A percentile compares a stretch with the other conserved stretches of the same genome.
These are phyloP conservation scores for Sclerotiophoma versabilis DNA, from an alignment of 2,329 filamentous ascomycete genomes.

Conservation along the genomic window DNA sequence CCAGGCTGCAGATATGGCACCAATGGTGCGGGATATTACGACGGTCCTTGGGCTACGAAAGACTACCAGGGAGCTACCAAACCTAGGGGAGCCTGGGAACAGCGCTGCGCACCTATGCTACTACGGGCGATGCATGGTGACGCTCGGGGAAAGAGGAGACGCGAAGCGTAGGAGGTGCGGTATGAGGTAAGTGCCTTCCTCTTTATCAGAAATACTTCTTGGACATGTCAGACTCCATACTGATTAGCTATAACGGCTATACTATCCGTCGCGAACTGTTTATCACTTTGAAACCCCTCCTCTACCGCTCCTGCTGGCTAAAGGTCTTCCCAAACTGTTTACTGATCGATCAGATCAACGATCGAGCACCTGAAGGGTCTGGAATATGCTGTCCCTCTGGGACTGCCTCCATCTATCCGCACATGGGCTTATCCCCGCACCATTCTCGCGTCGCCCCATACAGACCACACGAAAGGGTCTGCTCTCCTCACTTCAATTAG, in stretches of 20 bases:
- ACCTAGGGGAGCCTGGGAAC: conserved; percentile 20
- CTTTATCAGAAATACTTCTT: not conserved
- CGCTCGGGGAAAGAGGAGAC: conserved; percentile 34
- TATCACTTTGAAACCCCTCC: not conserved
- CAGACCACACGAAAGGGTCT: conserved; percentile 14
- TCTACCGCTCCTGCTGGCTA: not conserved
- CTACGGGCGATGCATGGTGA: conserved; percentile 9
- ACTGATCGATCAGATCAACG: not conserved
- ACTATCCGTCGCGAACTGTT: not conserved
- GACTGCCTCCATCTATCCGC: not conserved
- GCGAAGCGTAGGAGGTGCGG: conserved; percentile 21
- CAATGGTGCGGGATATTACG: conserved; percentile 13
- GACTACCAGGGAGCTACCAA: conserved; percentile 21
- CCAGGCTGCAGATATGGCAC: conserved; percentile 1
- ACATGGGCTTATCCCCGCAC: conserved; percentile 18
- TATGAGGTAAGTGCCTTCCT: conserved; percentile 23
- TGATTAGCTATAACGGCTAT: too few species aligned
- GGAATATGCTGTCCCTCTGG: not conserved
- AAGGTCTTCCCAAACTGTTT: not conserved
- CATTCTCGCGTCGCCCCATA: conserved; percentile 22
- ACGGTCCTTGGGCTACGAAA: conserved; percentile 15
- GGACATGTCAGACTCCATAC: not conserved
- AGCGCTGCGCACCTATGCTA: conserved; percentile 26
- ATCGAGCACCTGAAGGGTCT: not conserved
- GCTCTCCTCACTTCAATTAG: conserved; percentile 33